Evolutionary conservation across 2,329 filamentous ascomycete genomes (phyloP), one percentile per base, ranked within the genome.

Genomic region (Pseudogymnoascus pannorum): DNA sequence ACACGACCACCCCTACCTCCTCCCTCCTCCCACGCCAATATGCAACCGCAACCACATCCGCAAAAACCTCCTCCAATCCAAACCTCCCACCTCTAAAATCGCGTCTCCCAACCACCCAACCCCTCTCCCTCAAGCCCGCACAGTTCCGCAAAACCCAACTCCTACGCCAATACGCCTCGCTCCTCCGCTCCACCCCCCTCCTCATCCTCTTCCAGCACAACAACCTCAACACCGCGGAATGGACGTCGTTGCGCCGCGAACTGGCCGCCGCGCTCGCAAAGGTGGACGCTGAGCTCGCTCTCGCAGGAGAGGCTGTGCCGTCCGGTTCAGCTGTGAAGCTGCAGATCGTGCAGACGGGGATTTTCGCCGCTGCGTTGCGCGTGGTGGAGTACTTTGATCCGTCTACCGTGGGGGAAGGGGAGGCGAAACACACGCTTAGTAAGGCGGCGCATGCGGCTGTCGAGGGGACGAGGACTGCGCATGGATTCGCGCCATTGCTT

Each of bases 91-190:
- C 31, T 2, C 31, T 58, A 22, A 58, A 58, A 26, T 51, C 66
- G 18, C 77, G 77, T 69, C 81, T 79, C 67, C 80, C 83, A 59
- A 72, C 86, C 0, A 88, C 86, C 1, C 92, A 97, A 75, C 93
- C 92, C 2, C 91, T 91, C 3, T 96, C 90, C 60, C 88, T 95
- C 73, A 90, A 93, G 72, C 88, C 87, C 18, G 84, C 92, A 54
- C 89, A 96, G 72, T 88, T 88, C 70, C 88, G 93, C 73, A 96
- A 97, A 77, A 88, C 92, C 14, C 94, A 99, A 76, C 81, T 97
- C 18, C 84, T 88, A 67, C 81, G 87, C 35, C 83, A 87, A 74
- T 91, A 91, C 75, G 83, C 87, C 63, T 89, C 87, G 44, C 77
- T 89, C 59, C 80, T 91, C 60, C 84, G 84, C 63, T 87, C 86